Evolutionary conservation across 1,284 basidiomycete species (phyloP).

Genomic region (Boletus calvinii): DNA sequence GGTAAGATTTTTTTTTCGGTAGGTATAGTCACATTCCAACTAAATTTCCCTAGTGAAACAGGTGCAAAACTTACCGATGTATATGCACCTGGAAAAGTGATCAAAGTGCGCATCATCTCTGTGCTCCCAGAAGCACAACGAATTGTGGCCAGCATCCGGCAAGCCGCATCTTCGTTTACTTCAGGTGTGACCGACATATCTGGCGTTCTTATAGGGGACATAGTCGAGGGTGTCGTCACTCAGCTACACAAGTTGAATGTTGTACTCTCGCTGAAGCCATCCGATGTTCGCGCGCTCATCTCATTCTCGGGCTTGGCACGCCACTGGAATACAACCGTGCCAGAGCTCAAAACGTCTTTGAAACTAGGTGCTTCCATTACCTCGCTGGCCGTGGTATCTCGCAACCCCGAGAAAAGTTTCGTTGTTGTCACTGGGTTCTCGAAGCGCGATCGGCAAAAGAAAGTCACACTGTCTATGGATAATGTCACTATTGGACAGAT

Average conservation of each 20-base stretch:
- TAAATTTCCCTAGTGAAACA: slow-evolving; percentile 26
- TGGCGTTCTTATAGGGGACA: slow-evolving; percentile 74
- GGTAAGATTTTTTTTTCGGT: slow-evolving; percentile 47
- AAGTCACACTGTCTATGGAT: slow-evolving; percentile 61
- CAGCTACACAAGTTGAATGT: slow-evolving; percentile 87
- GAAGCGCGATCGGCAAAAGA: slow-evolving; percentile 48
- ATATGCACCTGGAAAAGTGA: slow-evolving; percentile 80
- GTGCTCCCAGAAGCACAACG: slow-evolving; percentile 62
- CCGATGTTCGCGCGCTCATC: slow-evolving; percentile 75
- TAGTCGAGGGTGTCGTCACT: slow-evolving; percentile 65
- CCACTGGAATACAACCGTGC: slow-evolving; percentile 62
- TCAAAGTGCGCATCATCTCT: slow-evolving; percentile 85
- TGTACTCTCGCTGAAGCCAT: slow-evolving; percentile 70
- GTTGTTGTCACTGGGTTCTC: slow-evolving; percentile 82
- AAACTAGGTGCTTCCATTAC: slow-evolving; percentile 73
- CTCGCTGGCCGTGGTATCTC: slow-evolving; percentile 86
- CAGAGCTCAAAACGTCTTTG: slow-evolving; percentile 69
- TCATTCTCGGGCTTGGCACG: slow-evolving; percentile 90
- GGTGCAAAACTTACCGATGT: slow-evolving; percentile 59
- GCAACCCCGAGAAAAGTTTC: slow-evolving; percentile 84
- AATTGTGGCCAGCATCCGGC: slow-evolving; percentile 86
- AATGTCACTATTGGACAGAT: slow-evolving; percentile 69
- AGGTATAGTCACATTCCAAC: neutral
- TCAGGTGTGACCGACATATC: slow-evolving; percentile 60
- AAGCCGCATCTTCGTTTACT: slow-evolving; percentile 63